phyloP scores from a whole-genome alignment of 106 monocot species.

The Dendrobium huoshanense region DNA sequence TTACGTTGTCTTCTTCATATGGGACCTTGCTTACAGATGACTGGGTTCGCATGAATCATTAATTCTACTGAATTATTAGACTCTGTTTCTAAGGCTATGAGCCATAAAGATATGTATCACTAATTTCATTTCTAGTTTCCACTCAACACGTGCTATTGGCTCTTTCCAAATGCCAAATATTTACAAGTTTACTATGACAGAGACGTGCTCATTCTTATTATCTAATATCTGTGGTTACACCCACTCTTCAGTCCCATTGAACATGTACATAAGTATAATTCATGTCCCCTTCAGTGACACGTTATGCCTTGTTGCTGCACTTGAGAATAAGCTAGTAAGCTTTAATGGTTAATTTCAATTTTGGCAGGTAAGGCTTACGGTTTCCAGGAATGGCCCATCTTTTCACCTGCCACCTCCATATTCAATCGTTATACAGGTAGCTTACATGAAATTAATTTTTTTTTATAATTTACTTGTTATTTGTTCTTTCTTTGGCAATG shows the following conservation, averaged over 20 bases:
- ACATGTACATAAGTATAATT: background rate
- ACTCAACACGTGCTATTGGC: background rate
- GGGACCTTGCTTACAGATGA: too few relatives aligned
- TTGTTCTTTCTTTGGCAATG: background rate
- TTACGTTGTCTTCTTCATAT: too few relatives aligned
- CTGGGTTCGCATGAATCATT: too few relatives aligned
- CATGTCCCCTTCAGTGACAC: background rate
- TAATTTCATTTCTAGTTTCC: background rate
- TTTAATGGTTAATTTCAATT: background rate
- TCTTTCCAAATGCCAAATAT: background rate
- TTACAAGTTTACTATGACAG: background rate
- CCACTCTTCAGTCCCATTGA: background rate
- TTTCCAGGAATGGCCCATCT: conserved; percentile 26
- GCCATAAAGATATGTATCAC: background rate
- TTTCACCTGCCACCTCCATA: conserved; percentile 52
- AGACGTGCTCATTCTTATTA: background rate
- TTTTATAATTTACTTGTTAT: background rate
- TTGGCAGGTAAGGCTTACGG: conserved; percentile 38
- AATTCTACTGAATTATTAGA: too few relatives aligned
- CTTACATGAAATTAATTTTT: background rate
- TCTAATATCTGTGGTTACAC: background rate
- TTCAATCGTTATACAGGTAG: conserved; percentile 45
- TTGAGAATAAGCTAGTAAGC: background rate
- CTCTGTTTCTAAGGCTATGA: too few relatives aligned
- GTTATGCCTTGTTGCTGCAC: background rate